Percentiles rank a stretch among this genome's conserved stretches.
Conservation (phyloP, 2,329 filamentous ascomycete genomes). For the Fusarium robinianum region DNA sequence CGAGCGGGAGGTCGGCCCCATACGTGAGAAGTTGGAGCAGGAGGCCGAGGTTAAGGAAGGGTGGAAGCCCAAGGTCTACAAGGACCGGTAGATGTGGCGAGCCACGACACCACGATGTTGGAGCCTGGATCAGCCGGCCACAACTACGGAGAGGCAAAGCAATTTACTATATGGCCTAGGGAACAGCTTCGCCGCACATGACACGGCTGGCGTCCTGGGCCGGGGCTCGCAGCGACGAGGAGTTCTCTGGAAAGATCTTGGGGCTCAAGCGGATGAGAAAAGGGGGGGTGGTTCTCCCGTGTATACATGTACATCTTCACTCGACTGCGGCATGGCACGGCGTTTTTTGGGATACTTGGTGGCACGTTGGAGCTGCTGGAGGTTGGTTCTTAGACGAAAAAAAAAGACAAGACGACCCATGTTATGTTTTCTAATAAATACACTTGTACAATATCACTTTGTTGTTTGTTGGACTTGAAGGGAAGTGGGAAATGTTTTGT, state of each 20-base stretch:
- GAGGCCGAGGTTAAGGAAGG: constrained; percentile 83
- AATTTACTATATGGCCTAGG: constrained; percentile 29
- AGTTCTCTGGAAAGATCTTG: constrained; percentile 16
- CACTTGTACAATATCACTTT: constrained; percentile 34
- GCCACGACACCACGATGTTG: not conserved
- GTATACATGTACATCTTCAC: constrained; percentile 57
- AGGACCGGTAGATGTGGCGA: constrained; percentile 65
- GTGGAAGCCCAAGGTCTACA: constrained; percentile 95
- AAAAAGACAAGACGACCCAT: constrained; percentile 37
- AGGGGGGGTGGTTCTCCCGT: constrained; percentile 31
- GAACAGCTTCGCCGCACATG: not conserved
- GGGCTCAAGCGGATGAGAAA: constrained; percentile 18
- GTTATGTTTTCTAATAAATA: constrained; percentile 40
- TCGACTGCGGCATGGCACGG: constrained; percentile 59
- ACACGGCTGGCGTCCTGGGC: not conserved
- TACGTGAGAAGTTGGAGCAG: constrained; percentile 69
- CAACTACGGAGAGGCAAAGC: constrained; percentile 4
- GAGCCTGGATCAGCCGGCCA: constrained; percentile 3
- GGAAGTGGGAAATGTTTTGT: no score
- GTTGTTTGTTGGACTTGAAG: not conserved
- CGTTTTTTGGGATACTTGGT: constrained; percentile 47
- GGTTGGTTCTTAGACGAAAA: constrained; percentile 39
- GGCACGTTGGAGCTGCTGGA: constrained; percentile 37
- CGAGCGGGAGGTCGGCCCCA: constrained; percentile 80
- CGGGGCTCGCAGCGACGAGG: not conserved